Evolutionary conservation across 192 early-diverging fungal species (phyloP).

Genomic region (Thamnidium elegans): DNA sequence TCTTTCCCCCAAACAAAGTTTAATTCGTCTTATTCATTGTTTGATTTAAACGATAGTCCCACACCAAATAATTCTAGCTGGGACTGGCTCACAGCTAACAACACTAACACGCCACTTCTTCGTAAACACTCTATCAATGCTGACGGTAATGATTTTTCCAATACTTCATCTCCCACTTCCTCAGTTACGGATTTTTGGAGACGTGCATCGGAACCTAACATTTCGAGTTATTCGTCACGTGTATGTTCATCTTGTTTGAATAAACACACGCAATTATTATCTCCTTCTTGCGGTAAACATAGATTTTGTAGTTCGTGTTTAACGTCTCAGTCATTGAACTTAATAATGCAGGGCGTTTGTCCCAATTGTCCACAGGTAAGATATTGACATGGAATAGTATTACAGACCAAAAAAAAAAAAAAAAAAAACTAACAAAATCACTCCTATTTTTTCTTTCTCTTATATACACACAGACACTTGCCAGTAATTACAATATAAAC

Average conservation of each 20-base stretch:
- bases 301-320: constrained; percentile 13
- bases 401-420: too few species aligned
- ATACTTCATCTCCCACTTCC: too few species aligned
- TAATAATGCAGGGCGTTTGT: constrained; percentile 2
- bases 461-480: constrained; percentile 1
- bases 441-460: too few species aligned
- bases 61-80: too few species aligned
- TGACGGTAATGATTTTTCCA: not conserved
- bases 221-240: not conserved
- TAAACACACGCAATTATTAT: not conserved
- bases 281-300: not conserved
- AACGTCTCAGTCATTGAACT: constrained; percentile 4
- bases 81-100: too few species aligned
- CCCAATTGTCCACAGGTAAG: constrained; percentile 8
- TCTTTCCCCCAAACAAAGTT: too few species aligned
- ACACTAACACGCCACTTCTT: too few species aligned
- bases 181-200: not conserved
- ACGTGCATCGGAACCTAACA: constrained; percentile 6
- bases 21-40: too few species aligned
- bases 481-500: not conserved
- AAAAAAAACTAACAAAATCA: too few species aligned
- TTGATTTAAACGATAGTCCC: too few species aligned
- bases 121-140: constrained; percentile 6
- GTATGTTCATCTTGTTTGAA: not conserved
- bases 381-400: not conserved